Conservation (phyloP, 202 grass and related monocot species). For the Setaria viridis region DNA sequence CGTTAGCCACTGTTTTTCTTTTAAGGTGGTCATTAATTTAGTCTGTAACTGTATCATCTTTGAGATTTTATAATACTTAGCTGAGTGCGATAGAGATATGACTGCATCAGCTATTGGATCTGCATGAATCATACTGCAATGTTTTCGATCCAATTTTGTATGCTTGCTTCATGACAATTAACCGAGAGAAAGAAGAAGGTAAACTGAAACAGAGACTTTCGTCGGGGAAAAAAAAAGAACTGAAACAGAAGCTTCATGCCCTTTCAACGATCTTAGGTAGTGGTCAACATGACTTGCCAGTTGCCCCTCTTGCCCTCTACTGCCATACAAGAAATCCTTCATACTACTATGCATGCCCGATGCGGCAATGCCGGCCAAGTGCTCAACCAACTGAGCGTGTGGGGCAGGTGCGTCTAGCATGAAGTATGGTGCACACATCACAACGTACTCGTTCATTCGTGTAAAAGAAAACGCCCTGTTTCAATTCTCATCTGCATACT, state of each 20-base stretch:
- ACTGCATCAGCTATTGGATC: conserved; percentile 15
- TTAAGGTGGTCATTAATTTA: neutral
- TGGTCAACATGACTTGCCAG: neutral
- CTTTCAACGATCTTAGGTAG: neutral
- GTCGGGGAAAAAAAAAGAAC: neutral
- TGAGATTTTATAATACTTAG: neutral
- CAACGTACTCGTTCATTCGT: too few species aligned
- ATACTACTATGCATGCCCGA: neutral
- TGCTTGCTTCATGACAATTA: neutral
- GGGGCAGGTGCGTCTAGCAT: neutral
- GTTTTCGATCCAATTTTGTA: neutral
- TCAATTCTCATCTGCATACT: too few species aligned
- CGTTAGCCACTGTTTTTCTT: neutral
- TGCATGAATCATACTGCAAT: conserved; percentile 13
- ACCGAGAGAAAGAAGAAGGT: neutral
- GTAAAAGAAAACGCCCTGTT: too few species aligned
- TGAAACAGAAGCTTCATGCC: conserved; percentile 28
- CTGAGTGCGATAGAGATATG: neutral
- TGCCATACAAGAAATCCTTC: neutral
- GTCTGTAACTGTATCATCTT: neutral
- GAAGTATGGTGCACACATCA: too few species aligned
- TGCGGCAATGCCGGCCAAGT: neutral
- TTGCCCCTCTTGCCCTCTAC: too few species aligned
- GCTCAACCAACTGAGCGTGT: neutral
- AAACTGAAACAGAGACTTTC: conserved; percentile 8